Evolutionary conservation across 805 yeast genomes (phyloP).

Genomic region (Ogataea wickerhamii): DNA sequence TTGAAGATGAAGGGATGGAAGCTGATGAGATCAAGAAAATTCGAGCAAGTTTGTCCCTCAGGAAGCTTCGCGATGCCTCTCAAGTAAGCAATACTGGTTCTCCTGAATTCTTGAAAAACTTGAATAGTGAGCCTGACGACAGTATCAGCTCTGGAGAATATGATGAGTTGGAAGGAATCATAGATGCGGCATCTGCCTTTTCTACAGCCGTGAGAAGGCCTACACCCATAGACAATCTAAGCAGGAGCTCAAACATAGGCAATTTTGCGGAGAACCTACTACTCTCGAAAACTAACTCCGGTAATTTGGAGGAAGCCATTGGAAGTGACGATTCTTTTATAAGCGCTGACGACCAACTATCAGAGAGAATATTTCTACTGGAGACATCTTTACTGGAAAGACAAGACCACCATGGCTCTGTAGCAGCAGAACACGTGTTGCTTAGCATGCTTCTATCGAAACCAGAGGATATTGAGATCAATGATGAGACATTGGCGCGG

Average conservation of each 20-base stretch:
- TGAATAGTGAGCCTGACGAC: constrained; percentile 1
- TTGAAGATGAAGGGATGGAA: constrained; percentile 4
- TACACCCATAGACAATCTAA: constrained; percentile 9
- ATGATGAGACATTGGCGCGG: constrained; percentile 14
- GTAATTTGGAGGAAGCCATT: constrained; percentile 5
- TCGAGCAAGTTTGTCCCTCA: not conserved
- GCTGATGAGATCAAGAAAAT: constrained; percentile 1
- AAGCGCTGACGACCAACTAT: constrained; percentile 5
- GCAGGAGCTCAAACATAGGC: not conserved
- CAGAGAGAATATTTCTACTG: constrained; percentile 18
- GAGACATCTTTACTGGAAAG: constrained; percentile 25
- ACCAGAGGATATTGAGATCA: constrained; percentile 14
- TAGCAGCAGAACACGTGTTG: constrained; percentile 24
- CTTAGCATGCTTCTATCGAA: constrained; percentile 22
- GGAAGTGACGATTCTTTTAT: constrained; percentile 3
- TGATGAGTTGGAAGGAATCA: constrained; percentile 10
- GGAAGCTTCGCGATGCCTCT: constrained; percentile 6
- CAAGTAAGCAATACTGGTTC: constrained; percentile 5
- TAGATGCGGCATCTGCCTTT: constrained; percentile 10
- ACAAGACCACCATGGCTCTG: constrained; percentile 23
- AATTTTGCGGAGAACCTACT: not conserved
- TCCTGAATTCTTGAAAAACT: not conserved
- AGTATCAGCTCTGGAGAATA: not conserved
- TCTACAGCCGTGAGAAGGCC: constrained; percentile 13
- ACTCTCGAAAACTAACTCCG: constrained; percentile 1